Base-by-base conservation (phyloP, 75 land plant species). In the Selaginella moellendorffii region DNA sequence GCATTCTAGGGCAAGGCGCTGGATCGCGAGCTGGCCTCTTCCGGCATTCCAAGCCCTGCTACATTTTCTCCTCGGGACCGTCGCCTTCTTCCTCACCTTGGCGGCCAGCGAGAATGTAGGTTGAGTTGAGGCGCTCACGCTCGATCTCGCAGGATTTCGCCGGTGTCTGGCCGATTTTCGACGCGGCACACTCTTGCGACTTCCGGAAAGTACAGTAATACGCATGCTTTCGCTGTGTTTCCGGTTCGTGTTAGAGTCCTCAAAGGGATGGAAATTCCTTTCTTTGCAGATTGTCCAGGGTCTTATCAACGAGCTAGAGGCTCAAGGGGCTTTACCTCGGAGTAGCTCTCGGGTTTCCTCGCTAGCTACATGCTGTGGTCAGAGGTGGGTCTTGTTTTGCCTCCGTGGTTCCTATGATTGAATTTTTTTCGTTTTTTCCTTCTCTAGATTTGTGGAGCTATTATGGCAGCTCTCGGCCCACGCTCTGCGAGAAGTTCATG, bases 41-140 rank as follows among this genome's bases (percentile, higher is more conserved):
- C 78, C 83, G 96, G 21, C 98, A 93, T 67, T 93, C 98, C 25
- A 93, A 93, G 83, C 81, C 66, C 83, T 93, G 27, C 82, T 93
- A 17, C 88, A 89, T 72, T 93, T 89, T 74, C 83, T 93, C 31
- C 76, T 93, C 31, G 0, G 98, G 98, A 21, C 96, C 98, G 2
- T 31, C 65, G 42, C 96, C 81, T 61, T 79, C 90, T 30, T 76
- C 90, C 31, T 89, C 85, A 81, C 96, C 80, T 66, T 14, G 65
- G 46, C 5, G 46, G 14, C 10, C 5, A 14, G 14, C 14, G 46
- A 36, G 46, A 36, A 14, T 5, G 46, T 36, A 36, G 10, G 5
- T 36, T 36, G n/a, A n/a, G n/a, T n/a, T n/a, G n/a, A n/a, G n/a
- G n/a, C n/a, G n/a, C n/a, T n/a, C n/a, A n/a, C n/a, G n/a, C n/a